Evolutionary conservation across 768 basidiomycete species (phyloP), one percentile per base, ranked within the genome.

Genomic region (Kondoa subrosea): DNA sequence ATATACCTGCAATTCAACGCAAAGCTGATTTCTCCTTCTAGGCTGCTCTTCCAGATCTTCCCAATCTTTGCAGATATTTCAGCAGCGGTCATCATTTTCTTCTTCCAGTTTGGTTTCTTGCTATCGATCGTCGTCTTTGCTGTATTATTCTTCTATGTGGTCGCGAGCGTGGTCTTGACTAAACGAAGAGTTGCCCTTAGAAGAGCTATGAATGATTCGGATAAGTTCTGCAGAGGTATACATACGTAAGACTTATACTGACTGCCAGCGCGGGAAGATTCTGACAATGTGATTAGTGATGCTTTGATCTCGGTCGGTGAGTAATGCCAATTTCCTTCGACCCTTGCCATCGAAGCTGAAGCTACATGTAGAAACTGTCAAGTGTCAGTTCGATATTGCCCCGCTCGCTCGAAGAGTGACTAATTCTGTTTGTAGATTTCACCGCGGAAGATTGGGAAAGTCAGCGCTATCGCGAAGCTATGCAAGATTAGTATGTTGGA

Each of bases 371-470:
- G 61, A 63, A n/a, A 31, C 61, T 3, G 61, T 63, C 61, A 63
- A 63, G 30, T 59, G 58, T 59, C 8, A 8, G 58, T 31, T 15
- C 8, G 58, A 26, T 31, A 15, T 31, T 8, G 58, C 25, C 8
- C 87, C 89, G 73, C 78, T 80, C 34, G 33, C 84, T 62, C 74
- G 79, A 12, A 59, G 58, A 14, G 58, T 27, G 65, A 86, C 88
- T 56, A 25, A 56, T 25, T 25, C 56, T 56, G 15, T 86, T 90
- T 72, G 91, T 89, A 76, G 89, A 89, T 75, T 91, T 91, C 75
- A 84, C 84, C n/a, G 87, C 88, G 17, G 90, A 93, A 76, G 81
- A 83, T 27, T 84, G 89, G 72, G 90, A 92, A 74, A 82, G 81
- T 21, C 80, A 80, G 57, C 81, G 90, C 32, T 91, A 89, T 73